Conservation (phyloP, 192 early-diverging fungal species). For the Coemansia sp. region DNA sequence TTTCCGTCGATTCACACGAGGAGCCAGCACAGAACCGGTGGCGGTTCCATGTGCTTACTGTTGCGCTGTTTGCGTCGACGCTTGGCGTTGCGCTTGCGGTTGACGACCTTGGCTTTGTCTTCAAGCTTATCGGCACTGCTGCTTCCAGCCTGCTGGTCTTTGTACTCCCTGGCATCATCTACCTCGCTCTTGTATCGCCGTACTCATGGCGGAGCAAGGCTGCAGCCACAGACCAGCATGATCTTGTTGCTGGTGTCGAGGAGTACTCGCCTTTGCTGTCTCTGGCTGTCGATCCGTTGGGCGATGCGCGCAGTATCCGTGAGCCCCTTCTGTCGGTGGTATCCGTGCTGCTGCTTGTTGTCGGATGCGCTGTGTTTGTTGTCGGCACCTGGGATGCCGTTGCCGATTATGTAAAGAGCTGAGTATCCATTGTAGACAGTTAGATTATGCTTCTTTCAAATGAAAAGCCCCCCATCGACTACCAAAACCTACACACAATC, state of each 20-base stretch:
- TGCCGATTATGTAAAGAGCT: constrained; percentile 22
- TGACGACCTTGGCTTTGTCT: constrained; percentile 52
- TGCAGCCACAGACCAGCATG: not conserved
- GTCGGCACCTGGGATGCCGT: constrained; percentile 44
- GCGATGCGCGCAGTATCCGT: constrained; percentile 12
- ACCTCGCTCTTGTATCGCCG: constrained; percentile 39
- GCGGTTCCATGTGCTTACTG: constrained; percentile 19
- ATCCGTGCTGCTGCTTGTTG: constrained; percentile 20
- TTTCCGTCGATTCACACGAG: constrained; percentile 10
- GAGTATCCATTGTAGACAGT: not conserved
- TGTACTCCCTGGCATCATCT: constrained; percentile 45
- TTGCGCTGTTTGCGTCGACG: constrained; percentile 38
- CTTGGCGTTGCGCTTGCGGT: constrained; percentile 32
- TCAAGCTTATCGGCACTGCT: constrained; percentile 52
- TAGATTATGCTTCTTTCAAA: not conserved
- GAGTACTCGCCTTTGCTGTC: constrained; percentile 13
- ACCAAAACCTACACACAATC: constrained; percentile 28
- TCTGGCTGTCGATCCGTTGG: not conserved
- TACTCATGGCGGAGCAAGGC: constrained; percentile 17
- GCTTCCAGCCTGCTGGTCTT: constrained; percentile 49
- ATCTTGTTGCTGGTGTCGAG: no score
- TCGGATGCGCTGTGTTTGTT: constrained; percentile 42
- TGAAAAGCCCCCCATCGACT: constrained; percentile 45
- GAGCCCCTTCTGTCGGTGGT: constrained; percentile 32
- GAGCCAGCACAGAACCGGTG: not conserved